These are phyloP conservation scores for Cordyceps fumosorosea DNA, from an alignment of 2,329 filamentous ascomycete species.

Conservation along the genomic window DNA sequence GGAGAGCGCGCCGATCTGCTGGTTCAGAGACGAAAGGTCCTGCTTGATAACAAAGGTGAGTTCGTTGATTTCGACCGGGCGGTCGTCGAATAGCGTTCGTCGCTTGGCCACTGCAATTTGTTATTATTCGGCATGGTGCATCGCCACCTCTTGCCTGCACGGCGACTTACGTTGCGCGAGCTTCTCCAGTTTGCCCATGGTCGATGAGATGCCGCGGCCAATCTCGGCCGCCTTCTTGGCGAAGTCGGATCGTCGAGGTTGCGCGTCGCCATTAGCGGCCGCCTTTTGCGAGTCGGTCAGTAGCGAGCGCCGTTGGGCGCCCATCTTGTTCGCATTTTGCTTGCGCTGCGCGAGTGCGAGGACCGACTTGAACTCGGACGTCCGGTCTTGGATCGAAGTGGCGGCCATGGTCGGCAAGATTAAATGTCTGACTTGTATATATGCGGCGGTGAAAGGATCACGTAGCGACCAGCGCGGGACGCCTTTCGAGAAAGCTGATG, in stretches of 20 bases:
- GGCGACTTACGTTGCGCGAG: slow-evolving; percentile 65
- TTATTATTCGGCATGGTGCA: slow-evolving; percentile 3
- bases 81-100: slow-evolving; percentile 95
- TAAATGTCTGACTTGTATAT: not conserved
- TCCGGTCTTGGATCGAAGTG: slow-evolving; percentile 89
- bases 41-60: slow-evolving; percentile 98
- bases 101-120: slow-evolving; percentile 68
- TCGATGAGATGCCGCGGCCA: slow-evolving; percentile 81
- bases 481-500: slow-evolving; percentile 1
- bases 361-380: slow-evolving; percentile 89
- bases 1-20: slow-evolving; percentile 81
- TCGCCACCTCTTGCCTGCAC: not conserved
- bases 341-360: slow-evolving; percentile 77
- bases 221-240: slow-evolving; percentile 87
- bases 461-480: slow-evolving; percentile 29
- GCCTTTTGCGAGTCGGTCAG: slow-evolving; percentile 68
- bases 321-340: slow-evolving; percentile 68
- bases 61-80: slow-evolving; percentile 93
- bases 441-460: slow-evolving; percentile 12
- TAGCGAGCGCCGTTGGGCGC: slow-evolving; percentile 74
- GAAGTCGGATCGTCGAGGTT: slow-evolving; percentile 75
- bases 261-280: slow-evolving; percentile 47
- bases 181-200: slow-evolving; percentile 92
- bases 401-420: slow-evolving; percentile 44
- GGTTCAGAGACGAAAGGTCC: slow-evolving; percentile 76